Percentiles rank a stretch among this genome's conserved stretches.
Conservation (phyloP, 257 asterid genomes). For the Solanum lycopersicoides region DNA sequence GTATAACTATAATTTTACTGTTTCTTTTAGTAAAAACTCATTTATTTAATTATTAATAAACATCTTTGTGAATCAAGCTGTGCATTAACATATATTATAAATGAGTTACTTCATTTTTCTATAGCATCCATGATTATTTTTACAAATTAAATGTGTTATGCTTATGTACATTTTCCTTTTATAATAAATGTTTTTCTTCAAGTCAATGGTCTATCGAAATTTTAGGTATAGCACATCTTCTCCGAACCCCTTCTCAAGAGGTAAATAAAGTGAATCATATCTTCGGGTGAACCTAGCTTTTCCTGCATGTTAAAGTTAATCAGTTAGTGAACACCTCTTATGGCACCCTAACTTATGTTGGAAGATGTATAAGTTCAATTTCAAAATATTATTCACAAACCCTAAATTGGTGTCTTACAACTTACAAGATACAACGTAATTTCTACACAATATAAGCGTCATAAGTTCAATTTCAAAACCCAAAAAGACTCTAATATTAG, state of each 20-base stretch:
- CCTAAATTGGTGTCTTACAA: not conserved
- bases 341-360: no score
- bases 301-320: not conserved
- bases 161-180: no score
- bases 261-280: no score
- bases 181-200: no score
- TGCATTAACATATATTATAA: not conserved
- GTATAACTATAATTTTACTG: not conserved
- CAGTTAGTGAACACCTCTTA: not conserved
- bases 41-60: not conserved
- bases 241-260: no score
- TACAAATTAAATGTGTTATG: no score
- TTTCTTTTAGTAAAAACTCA: not conserved
- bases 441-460: not conserved
- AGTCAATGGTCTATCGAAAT: no score
- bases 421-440: not conserved
- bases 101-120: not conserved
- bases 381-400: not conserved
- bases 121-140: no score
- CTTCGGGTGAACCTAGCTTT: not conserved
- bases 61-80: not conserved
- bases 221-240: no score
- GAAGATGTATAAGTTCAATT: no score
- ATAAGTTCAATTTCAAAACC: not conserved
- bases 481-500: not conserved